Evolutionary conservation across 257 asterid genomes (phyloP), one percentile per base, ranked within the genome.

Genomic region (Asclepias syriaca): DNA sequence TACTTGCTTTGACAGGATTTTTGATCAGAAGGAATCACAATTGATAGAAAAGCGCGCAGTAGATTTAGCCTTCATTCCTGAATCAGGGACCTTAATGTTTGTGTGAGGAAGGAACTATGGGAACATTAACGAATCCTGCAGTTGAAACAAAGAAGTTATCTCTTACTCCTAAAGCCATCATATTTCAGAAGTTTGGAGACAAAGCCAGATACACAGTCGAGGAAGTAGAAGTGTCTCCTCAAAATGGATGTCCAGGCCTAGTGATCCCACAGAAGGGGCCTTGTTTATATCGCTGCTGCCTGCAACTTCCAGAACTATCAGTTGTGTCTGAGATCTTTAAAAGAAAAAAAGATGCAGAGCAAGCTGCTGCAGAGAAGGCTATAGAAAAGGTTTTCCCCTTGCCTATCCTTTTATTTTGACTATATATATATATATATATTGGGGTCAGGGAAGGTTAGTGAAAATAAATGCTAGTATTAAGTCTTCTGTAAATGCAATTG

Each of bases 291-390:
- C 90, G 94, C 58, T 93, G 98, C 87, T 78, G 77, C 71, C 83
- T 93, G 74, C 80, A 84, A 70, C 96, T 93, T 73, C 96, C 96
- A 14, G 97, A 91, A 64, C 66, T 83, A 70, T 81, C 87, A 66
- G 83, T 94, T 68, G 80, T 87, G 61, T 94, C 99, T 24, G 99
- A 77, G 40, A 72, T 77, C 66, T 91, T 61, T 78, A 86, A 65
- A 74, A 87, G 74, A 78, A 94, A 94, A 81, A 94, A 88, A 72
- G 97, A 91, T 7, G 99, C 99, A 11, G 99, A 94, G 76, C 97
- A 91, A 81, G 88, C 95, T 1, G 99, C 99, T 73, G 96, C 99
- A 4, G 90, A 88, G 83, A 87, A 80, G 86, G 99, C 99, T 74
- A 75, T 94, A 56, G 85, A 85, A 81, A 87, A 88, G 97, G 99